Evolutionary conservation across 148 eudicot species (phyloP).

Genomic region (Rheum nobile): DNA sequence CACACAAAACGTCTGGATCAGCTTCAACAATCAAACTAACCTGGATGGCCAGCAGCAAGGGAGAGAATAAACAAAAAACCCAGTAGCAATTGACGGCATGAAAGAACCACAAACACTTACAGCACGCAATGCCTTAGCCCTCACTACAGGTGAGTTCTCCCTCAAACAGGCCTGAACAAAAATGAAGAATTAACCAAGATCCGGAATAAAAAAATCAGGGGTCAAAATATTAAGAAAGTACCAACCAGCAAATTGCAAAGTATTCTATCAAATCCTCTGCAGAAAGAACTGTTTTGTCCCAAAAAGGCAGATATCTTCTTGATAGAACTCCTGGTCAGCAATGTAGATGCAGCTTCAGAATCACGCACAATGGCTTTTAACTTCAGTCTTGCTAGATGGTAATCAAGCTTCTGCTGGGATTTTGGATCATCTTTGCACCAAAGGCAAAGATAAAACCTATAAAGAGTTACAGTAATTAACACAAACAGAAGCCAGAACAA

Average conservation of each 20-base stretch:
- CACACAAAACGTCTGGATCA: conserved; percentile 92
- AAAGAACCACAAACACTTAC: conserved; percentile 37
- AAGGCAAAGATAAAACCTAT: conserved; percentile 90
- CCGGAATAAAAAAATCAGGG: conserved; percentile 7
- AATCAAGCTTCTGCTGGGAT: conserved; percentile 38
- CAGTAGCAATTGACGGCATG: background rate
- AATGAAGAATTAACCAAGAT: background rate
- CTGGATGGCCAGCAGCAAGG: conserved; percentile 29
- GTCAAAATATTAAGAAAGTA: conserved; percentile 8
- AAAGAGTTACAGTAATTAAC: conserved; percentile 5
- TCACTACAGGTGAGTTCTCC: conserved; percentile 90
- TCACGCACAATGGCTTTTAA: conserved; percentile 64
- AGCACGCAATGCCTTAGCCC: conserved; percentile 92
- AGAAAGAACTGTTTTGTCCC: conserved; percentile 79
- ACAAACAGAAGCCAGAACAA: background rate
- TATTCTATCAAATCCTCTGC: conserved; percentile 95
- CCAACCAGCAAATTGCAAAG: conserved; percentile 88
- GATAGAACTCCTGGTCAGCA: conserved; percentile 55
- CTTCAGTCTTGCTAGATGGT: conserved; percentile 62
- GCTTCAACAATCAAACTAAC: conserved; percentile 96
- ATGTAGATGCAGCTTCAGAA: conserved; percentile 46
- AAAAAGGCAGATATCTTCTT: conserved; percentile 65
- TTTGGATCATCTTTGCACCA: conserved; percentile 91
- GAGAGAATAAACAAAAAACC: conserved; percentile 1
- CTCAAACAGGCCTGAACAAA: conserved; percentile 71